These are phyloP conservation scores for Ceratocystiopsis sp. DNA, from an alignment of 2,329 filamentous ascomycete species.

Conservation along the genomic window DNA sequence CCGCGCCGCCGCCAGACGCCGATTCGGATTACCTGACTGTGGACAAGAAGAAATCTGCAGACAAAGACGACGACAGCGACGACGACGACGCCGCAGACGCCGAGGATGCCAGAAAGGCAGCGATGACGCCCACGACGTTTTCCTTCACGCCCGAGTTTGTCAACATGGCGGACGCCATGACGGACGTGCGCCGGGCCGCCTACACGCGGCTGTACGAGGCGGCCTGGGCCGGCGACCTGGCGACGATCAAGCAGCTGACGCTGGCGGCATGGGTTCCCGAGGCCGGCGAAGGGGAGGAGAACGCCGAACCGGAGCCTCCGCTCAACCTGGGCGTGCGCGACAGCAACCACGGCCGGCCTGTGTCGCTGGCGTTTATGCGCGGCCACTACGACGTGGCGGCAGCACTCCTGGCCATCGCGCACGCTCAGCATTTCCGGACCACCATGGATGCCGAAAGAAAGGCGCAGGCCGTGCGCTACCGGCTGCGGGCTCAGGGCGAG, in stretches of 20 bases:
- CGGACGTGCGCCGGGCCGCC: constrained; percentile 33
- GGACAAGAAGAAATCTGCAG: constrained; percentile 17
- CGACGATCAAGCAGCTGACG: constrained; percentile 47
- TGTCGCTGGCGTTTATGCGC: constrained; percentile 49
- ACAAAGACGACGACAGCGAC: too few relatives aligned
- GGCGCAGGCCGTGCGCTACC: constrained; percentile 32
- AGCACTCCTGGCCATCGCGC: constrained; percentile 51
- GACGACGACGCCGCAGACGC: too few relatives aligned
- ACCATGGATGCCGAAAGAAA: constrained; percentile 15
- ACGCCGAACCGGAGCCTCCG: constrained; percentile 33
- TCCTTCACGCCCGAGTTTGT: too few relatives aligned
- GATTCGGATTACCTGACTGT: constrained; percentile 35
- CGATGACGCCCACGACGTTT: too few relatives aligned
- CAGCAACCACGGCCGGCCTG: constrained; percentile 33
- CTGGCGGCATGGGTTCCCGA: constrained; percentile 32
- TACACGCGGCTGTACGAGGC: constrained; percentile 59
- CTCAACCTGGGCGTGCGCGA: constrained; percentile 48
- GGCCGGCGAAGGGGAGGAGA: constrained; percentile 12
- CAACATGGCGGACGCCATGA: too few relatives aligned
- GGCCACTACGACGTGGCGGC: constrained; percentile 48
- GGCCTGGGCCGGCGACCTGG: constrained; percentile 51
- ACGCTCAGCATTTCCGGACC: constrained; percentile 46
- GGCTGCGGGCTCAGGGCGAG: constrained; percentile 21
- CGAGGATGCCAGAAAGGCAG: too few relatives aligned
- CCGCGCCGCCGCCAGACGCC: constrained; percentile 39